phyloP scores from a whole-genome alignment of 2,329 filamentous ascomycete species.

The Arthrobotrys sinensis region DNA sequence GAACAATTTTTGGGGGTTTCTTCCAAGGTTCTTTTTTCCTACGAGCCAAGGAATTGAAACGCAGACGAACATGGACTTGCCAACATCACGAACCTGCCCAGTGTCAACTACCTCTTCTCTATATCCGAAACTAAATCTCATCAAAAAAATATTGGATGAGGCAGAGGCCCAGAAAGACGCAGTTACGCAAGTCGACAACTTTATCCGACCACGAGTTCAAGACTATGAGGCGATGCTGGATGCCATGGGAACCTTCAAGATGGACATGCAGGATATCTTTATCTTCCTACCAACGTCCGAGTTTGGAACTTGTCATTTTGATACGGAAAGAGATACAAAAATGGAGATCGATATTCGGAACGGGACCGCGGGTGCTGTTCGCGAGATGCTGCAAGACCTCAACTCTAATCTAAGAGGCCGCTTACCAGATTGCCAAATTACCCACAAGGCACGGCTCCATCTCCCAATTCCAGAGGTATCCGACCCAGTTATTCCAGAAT shows the following conservation, averaged over 20 bases:
- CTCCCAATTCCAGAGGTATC: background rate
- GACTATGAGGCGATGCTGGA: constrained; percentile 7
- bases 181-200: background rate
- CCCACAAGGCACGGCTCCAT: constrained; percentile 24
- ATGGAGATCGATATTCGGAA: too few species aligned
- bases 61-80: too few species aligned
- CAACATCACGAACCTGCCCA: too few species aligned
- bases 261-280: constrained; percentile 12
- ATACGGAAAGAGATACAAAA: background rate
- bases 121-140: background rate
- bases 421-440: background rate
- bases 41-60: too few species aligned
- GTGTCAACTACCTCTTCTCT: too few species aligned
- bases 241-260: background rate
- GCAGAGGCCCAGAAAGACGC: background rate
- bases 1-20: too few species aligned
- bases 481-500: background rate
- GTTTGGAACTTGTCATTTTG: background rate
- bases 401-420: background rate
- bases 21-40: too few species aligned
- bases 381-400: constrained; percentile 17
- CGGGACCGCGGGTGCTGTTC: background rate
- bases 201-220: background rate
- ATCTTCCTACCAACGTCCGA: background rate
- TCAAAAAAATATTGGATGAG: background rate